A percentile compares a stretch with the other conserved stretches of the same genome.
These are phyloP conservation scores for Boeremia exigua DNA, from an alignment of 2,329 filamentous ascomycete species.

Conservation along the genomic window DNA sequence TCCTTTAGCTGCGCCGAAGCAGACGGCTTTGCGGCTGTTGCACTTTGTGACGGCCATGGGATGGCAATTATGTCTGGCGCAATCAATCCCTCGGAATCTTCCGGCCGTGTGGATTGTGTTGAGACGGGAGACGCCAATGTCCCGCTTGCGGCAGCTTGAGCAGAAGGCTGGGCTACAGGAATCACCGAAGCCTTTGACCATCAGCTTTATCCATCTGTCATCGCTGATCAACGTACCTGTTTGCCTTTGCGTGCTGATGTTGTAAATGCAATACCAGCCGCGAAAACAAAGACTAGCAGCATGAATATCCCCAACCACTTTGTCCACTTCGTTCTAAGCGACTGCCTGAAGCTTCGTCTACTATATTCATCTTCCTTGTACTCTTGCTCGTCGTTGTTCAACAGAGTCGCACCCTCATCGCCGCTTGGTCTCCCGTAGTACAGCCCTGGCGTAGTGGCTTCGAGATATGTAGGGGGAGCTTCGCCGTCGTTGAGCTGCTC, in stretches of 20 bases:
- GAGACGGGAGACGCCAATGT: slow-evolving; percentile 13
- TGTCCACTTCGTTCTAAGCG: slow-evolving; percentile 28
- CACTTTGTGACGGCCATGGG: slow-evolving; percentile 23
- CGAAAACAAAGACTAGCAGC: slow-evolving; percentile 30
- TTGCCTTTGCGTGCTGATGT: slow-evolving; percentile 24
- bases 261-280: slow-evolving; percentile 27
- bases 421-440: slow-evolving; percentile 36
- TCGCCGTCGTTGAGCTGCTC: slow-evolving; percentile 32
- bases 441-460: slow-evolving; percentile 44
- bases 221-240: slow-evolving; percentile 21
- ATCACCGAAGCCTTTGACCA: slow-evolving; percentile 1
- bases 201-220: neutral
- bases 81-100: slow-evolving; percentile 10
- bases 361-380: slow-evolving; percentile 36
- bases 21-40: slow-evolving; percentile 14
- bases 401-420: slow-evolving; percentile 39
- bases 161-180: slow-evolving; percentile 7
- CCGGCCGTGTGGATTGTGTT: neutral
- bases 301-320: slow-evolving; percentile 30
- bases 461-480: slow-evolving; percentile 40
- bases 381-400: slow-evolving; percentile 25
- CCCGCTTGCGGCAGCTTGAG: slow-evolving; percentile 22
- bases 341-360: slow-evolving; percentile 26
- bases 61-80: slow-evolving; percentile 8
- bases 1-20: slow-evolving; percentile 19